phyloP scores from a whole-genome alignment of 176 grass and related monocot species.

The Puccinellia tenuiflora region DNA sequence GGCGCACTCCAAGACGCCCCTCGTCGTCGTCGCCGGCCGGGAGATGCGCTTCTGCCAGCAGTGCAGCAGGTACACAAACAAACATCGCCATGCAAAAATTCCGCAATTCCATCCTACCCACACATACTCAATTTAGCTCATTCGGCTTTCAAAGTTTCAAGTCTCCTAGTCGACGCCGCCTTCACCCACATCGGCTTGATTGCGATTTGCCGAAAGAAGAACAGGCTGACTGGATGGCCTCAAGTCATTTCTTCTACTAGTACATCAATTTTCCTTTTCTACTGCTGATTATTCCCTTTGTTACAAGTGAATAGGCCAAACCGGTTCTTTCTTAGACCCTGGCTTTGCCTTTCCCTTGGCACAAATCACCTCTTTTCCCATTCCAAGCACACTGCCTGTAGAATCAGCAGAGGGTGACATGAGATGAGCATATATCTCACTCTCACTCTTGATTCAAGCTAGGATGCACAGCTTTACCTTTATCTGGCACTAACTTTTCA shows the following conservation, averaged over 20 bases:
- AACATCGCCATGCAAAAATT: neutral
- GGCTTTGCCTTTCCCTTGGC: conserved; percentile 16
- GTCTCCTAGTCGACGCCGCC: neutral
- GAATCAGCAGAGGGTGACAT: neutral
- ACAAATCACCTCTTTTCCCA: conserved; percentile 5
- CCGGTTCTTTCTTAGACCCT: conserved; percentile 22
- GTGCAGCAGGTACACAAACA: conserved; percentile 83
- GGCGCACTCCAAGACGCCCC: conserved; percentile 82
- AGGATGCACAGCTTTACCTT: conserved; percentile 42
- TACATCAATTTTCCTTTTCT: conserved; percentile 20
- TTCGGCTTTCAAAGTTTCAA: neutral
- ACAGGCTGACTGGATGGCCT: neutral
- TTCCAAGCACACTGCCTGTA: conserved; percentile 1
- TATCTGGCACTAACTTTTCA: conserved; percentile 34
- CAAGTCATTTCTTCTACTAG: neutral
- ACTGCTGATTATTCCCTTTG: conserved; percentile 42
- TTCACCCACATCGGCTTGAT: neutral
- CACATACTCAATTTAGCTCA: neutral
- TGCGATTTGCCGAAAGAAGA: neutral
- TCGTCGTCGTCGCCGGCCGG: conserved; percentile 71
- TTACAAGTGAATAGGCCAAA: conserved; percentile 38
- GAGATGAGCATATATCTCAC: neutral
- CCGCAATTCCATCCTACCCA: neutral
- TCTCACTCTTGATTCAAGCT: conserved; percentile 31
- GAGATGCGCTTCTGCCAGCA: conserved; percentile 99